Evolutionary conservation across 257 asterid genomes (phyloP).

Genomic region (Solanum okadae): DNA sequence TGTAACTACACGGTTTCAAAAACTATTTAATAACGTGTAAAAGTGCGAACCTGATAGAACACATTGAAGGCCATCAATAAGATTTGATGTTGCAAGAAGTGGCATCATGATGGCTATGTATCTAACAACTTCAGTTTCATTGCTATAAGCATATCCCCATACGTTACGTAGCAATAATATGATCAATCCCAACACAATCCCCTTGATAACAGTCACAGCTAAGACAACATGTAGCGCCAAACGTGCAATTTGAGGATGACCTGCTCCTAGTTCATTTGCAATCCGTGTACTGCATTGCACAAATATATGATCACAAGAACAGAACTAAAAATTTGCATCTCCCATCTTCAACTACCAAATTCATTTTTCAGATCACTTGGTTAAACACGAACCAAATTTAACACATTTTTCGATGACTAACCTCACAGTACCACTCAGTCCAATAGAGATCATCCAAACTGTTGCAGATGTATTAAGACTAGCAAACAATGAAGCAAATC

Average conservation of each 20-base stretch:
- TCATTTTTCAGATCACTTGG: background rate
- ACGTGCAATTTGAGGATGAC: conserved; percentile 45
- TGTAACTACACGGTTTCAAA: background rate
- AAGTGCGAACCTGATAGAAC: conserved; percentile 59
- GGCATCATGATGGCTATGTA: conserved; percentile 65
- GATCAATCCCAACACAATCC: conserved; percentile 34
- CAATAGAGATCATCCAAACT: conserved; percentile 78
- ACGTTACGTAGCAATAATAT: conserved; percentile 34
- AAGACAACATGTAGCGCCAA: conserved; percentile 49
- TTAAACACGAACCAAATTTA: background rate
- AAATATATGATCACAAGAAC: background rate
- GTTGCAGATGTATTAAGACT: conserved; percentile 65
- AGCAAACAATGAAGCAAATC: conserved; percentile 1
- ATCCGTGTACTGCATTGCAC: no score
- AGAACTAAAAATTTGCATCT: background rate
- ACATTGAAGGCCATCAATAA: conserved; percentile 70
- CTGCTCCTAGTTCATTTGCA: conserved; percentile 64
- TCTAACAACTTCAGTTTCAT: conserved; percentile 37
- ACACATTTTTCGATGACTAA: conserved; percentile 2
- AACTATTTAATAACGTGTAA: no score
- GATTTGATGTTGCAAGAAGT: conserved; percentile 55
- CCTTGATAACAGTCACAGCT: conserved; percentile 34
- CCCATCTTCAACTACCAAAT: background rate
- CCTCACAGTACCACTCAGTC: conserved; percentile 79
- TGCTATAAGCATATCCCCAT: conserved; percentile 69